Conservation (phyloP, 345 rosid species). For the Eucalyptus marginata region DNA sequence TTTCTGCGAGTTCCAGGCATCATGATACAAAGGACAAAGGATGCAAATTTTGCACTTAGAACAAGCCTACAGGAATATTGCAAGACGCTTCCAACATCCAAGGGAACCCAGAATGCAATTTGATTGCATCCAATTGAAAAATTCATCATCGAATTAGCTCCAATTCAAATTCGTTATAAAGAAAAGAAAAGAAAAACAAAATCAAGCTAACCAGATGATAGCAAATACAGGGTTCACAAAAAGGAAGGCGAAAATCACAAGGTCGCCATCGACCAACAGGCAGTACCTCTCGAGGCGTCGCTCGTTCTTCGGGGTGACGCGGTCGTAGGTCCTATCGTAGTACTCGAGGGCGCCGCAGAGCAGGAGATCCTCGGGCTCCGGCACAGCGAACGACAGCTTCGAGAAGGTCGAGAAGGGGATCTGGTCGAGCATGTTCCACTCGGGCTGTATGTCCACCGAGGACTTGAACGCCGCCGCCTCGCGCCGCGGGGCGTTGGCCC, state of each 20-base stretch:
- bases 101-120: background rate
- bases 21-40: background rate
- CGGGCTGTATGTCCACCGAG: slow-evolving; percentile 92
- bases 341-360: slow-evolving; percentile 73
- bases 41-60: background rate
- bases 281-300: slow-evolving; percentile 54
- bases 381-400: slow-evolving; percentile 59
- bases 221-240: background rate
- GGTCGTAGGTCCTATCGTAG: slow-evolving; percentile 59
- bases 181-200: background rate
- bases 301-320: slow-evolving; percentile 76
- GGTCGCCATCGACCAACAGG: background rate
- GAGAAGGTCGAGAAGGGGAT: slow-evolving; percentile 87
- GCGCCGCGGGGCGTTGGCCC: slow-evolving; percentile 60
- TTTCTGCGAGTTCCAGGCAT: background rate
- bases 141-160: background rate
- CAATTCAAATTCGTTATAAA: background rate
- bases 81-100: background rate
- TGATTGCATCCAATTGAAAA: background rate
- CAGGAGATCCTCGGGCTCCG: slow-evolving; percentile 82
- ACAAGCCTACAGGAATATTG: background rate
- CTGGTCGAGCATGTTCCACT: slow-evolving; percentile 98
- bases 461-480: slow-evolving; percentile 83
- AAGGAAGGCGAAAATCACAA: background rate
- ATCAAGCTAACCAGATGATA: background rate